Percentiles rank a stretch among this genome's conserved stretches.
These are phyloP conservation scores for Parastagonospora nodorum DNA, from an alignment of 2,329 filamentous ascomycete genomes.

Conservation along the genomic window DNA sequence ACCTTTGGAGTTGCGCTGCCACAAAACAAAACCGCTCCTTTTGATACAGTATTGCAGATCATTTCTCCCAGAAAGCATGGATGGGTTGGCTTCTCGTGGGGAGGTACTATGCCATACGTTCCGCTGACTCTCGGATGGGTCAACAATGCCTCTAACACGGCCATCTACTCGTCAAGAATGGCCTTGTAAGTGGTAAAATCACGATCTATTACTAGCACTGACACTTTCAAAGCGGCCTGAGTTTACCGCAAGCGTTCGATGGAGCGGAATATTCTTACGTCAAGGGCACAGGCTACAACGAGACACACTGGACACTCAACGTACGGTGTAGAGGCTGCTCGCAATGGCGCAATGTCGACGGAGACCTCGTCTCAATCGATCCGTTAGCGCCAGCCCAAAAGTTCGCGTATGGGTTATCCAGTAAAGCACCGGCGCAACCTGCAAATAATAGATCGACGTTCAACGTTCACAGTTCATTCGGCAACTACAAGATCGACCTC, in stretches of 20 bases:
- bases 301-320: constrained; percentile 39
- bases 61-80: constrained; percentile 51
- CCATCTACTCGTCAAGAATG: constrained; percentile 51
- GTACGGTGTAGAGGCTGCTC: constrained; percentile 39
- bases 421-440: constrained; percentile 24
- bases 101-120: constrained; percentile 56
- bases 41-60: constrained; percentile 53
- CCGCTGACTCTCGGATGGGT: constrained; percentile 54
- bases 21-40: constrained; percentile 32
- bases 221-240: constrained; percentile 25
- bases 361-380: constrained; percentile 23
- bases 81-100: constrained; percentile 58
- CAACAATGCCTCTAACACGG: constrained; percentile 46
- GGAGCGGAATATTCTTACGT: constrained; percentile 36
- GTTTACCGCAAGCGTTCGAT: constrained; percentile 32
- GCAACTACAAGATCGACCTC: constrained; percentile 34
- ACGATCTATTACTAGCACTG: background rate
- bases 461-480: constrained; percentile 35
- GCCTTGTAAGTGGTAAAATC: constrained; percentile 48
- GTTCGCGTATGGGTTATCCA: constrained; percentile 33
- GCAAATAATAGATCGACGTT: constrained; percentile 39
- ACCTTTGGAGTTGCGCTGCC: constrained; percentile 46
- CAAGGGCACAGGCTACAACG: constrained; percentile 38
- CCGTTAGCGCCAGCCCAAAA: constrained; percentile 20
- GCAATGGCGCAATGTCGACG: constrained; percentile 35